Base-by-base conservation (phyloP, 163 green algal genomes). In the Chloromonas sp. region DNA sequence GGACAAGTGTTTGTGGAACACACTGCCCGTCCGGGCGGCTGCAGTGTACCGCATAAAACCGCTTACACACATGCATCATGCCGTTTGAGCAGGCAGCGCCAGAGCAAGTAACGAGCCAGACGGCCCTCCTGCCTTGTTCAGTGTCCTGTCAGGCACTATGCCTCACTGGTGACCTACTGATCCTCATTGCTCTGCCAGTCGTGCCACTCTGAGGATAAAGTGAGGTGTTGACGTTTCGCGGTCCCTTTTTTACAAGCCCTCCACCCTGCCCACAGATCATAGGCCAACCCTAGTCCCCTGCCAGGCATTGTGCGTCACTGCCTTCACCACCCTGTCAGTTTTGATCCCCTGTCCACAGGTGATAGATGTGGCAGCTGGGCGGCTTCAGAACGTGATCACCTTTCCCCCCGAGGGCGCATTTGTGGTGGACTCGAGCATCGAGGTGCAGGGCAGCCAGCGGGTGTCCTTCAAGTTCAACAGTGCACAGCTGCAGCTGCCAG, bases 371-470 rank as follows among this genome's bases (percentile, higher is more conserved):
- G 83, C 89, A 2, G 81, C 60, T 0, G 60, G 61, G 94, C 3
- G 94, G 96, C 71, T 86, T 60, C 83, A 86, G 15, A 82, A 86
- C 79, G 62, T 97, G 2, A 97, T 98, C 83, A 94, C 90, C 0
- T 98, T 98, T 84, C 93, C 93, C 0, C 94, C 94, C 0, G 89
- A 92, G 14, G 94, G 92, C 0, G 85, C 90, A 14, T 98, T 98
- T 84, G 87, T 96, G 0, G 94, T 98, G 0, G 86, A 96, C 82
- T 93, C 89, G 0, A 87, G 60, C 79, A 91, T 97, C 1, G 57
- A 85, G 0, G 82, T 91, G 66, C 90, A 82, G 14, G 90, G 86
- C 5, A 60, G 78, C 0, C 89, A 96, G 80, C 88, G 93, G 0
- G 82, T 92, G 0, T 82, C 81, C 11, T 98, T 98, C 88, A 88